phyloP scores from a whole-genome alignment of 192 early-diverging fungal genomes.

The Entomortierella lignicola region DNA sequence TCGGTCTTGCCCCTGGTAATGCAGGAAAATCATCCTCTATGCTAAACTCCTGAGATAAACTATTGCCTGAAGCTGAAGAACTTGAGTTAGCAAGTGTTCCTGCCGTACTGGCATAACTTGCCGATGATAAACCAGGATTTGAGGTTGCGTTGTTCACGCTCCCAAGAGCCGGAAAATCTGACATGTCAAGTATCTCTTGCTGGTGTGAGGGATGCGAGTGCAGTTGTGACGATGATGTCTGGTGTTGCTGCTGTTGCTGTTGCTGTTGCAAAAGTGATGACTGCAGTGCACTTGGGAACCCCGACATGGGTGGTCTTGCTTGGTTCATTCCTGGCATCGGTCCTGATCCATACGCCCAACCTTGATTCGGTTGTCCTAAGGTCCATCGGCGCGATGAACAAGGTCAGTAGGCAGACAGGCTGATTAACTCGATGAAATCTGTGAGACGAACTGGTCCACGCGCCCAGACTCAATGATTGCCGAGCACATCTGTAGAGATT shows the following conservation, averaged over 20 bases:
- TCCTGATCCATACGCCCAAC: constrained; percentile 50
- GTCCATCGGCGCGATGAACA: background rate
- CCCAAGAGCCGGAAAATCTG: constrained; percentile 60
- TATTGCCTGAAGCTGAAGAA: constrained; percentile 34
- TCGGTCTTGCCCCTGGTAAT: constrained; percentile 55
- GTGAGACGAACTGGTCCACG: background rate
- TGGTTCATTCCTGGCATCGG: constrained; percentile 51
- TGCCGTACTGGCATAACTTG: constrained; percentile 58
- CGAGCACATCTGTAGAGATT: background rate
- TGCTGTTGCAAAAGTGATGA: constrained; percentile 38
- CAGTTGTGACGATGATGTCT: constrained; percentile 33
- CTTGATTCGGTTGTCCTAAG: constrained; percentile 49
- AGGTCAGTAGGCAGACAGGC: background rate
- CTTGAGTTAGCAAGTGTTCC: constrained; percentile 35
- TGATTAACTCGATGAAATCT: background rate
- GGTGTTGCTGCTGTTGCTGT: constrained; percentile 40
- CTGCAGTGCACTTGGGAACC: constrained; percentile 43
- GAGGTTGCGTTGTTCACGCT: constrained; percentile 54
- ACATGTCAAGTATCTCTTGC: constrained; percentile 57
- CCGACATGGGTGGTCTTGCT: constrained; percentile 46
- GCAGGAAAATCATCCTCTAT: constrained; percentile 61
- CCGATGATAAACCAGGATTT: constrained; percentile 46
- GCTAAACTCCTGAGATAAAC: constrained; percentile 50
- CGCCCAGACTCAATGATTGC: background rate
- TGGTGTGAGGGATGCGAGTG: constrained; percentile 24